Conservation (phyloP, 1,139 yeast genomes). For the Diutina pseudorugosa region DNA sequence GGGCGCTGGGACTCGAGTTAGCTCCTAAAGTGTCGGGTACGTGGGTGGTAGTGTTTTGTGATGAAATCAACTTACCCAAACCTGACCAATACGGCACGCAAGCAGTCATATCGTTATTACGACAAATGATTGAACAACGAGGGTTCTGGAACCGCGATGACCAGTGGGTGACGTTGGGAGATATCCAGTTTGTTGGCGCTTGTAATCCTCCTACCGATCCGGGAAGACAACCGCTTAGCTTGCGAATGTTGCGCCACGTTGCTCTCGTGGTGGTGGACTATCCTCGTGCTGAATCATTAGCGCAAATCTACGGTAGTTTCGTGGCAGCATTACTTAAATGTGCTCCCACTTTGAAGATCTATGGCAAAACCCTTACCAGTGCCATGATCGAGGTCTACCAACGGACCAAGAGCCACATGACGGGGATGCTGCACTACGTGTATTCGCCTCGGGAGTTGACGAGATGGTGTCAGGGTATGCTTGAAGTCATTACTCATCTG, state of each 20-base stretch:
- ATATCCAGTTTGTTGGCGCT: slow-evolving; percentile 83
- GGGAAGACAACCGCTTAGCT: slow-evolving; percentile 51
- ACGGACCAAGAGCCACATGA: slow-evolving; percentile 17
- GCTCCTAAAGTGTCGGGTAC: slow-evolving; percentile 54
- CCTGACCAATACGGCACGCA: slow-evolving; percentile 71
- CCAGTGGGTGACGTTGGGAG: slow-evolving; percentile 56
- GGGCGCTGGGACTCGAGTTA: slow-evolving; percentile 36
- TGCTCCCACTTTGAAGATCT: slow-evolving; percentile 52
- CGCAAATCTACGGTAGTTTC: slow-evolving; percentile 56
- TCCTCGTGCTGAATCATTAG: slow-evolving; percentile 55
- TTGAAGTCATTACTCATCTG: slow-evolving; percentile 25
- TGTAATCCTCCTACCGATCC: slow-evolving; percentile 83
- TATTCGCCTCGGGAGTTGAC: slow-evolving; percentile 90
- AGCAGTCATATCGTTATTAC: slow-evolving; percentile 55
- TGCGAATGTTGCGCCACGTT: slow-evolving; percentile 61
- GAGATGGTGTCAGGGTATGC: slow-evolving; percentile 75
- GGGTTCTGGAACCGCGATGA: slow-evolving; percentile 70
- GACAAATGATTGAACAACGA: slow-evolving; percentile 60
- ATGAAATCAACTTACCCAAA: slow-evolving; percentile 79
- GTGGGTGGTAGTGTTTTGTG: slow-evolving; percentile 81
- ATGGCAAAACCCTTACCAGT: slow-evolving; percentile 36
- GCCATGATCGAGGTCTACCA: slow-evolving; percentile 60
- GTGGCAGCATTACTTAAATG: slow-evolving; percentile 45
- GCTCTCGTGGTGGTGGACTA: slow-evolving; percentile 67
- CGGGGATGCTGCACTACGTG: slow-evolving; percentile 43